Evolutionary conservation across 768 basidiomycete genomes (phyloP), one percentile per base, ranked within the genome.

Genomic region (Coprinopsis sp.): DNA sequence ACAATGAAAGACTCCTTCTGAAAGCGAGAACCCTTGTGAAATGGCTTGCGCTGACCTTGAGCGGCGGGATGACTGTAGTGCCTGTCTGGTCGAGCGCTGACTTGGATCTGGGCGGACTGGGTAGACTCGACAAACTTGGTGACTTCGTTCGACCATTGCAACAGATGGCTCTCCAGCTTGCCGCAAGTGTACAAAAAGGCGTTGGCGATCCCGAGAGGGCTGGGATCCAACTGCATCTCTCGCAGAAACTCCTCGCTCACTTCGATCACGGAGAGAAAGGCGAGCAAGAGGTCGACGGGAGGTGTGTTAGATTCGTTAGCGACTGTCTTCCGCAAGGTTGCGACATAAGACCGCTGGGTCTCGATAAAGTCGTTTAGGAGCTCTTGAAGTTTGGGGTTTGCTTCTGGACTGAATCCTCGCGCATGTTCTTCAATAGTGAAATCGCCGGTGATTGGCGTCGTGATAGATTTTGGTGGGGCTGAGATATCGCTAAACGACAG

Each of bases 221-320:
- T 43, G 25, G 39, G 27, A 14, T 34, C 13, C 1, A 6, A 4
- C 6, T 41, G 31, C 39, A 43, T 33, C 19, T 27, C 10, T 12
- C 14, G 6, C 4, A 43, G 19, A 23, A 49, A 43, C 12, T 49
- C 47, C 25, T 49, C 39, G 12, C 37, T 24, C 16, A 36, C 47
- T 37, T 49, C 39, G 25, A 43, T 43, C 3, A 49, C 13, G 6
- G 47, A 42, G 14, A 49, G 40, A 18, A 49, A 31, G 13, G 39
- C 41, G 22, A 49, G 47, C 14, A 49, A 24, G 23, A 49, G 47
- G 31, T 49, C 29, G 16, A 49, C 30, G 8, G 47, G 40, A 13
- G 47, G 31, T 22, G 10, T 25, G 25, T 30, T 39, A 23, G 31
- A 22, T 12, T 49, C 39, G 31, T 43, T 49, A 11, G 21, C 33